These are phyloP conservation scores for Cornus kousa DNA, from an alignment of 148 eudicot genomes.

Conservation along the genomic window DNA sequence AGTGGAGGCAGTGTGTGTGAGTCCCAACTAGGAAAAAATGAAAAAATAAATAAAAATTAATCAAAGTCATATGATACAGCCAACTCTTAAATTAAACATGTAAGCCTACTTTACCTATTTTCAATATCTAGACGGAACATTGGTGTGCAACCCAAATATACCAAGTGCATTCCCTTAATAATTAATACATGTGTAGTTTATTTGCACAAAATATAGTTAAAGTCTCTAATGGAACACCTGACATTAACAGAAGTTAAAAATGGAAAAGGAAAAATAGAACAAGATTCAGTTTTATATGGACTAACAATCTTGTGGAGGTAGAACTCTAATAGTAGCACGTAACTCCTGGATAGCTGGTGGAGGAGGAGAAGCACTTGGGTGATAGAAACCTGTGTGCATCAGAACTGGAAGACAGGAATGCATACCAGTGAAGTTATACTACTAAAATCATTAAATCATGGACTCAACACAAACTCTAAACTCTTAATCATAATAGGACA, in stretches of 20 bases:
- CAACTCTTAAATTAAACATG: not conserved
- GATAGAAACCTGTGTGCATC: conserved; percentile 97
- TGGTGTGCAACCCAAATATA: not conserved
- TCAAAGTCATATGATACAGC: not conserved
- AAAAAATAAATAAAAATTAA: too few species aligned
- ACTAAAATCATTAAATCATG: not conserved
- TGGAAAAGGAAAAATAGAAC: too few species aligned
- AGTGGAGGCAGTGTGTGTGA: too few species aligned
- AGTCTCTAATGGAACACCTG: not conserved
- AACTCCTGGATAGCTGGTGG: conserved; percentile 82
- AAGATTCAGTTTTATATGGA: conserved; percentile 3
- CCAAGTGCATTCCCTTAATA: not conserved
- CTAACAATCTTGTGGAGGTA: conserved; percentile 96
- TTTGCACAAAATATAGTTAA: not conserved
- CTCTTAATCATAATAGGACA: conserved; percentile 19
- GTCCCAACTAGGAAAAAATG: too few species aligned
- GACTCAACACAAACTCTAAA: not conserved
- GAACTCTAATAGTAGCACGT: conserved; percentile 77
- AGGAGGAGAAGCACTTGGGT: conserved; percentile 87
- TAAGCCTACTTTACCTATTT: not conserved
- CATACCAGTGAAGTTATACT: conserved; percentile 10
- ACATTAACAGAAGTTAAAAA: not conserved
- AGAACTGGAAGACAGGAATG: conserved; percentile 52
- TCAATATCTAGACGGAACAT: not conserved
- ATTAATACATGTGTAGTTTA: not conserved